These are phyloP conservation scores for Metarhizium anisopliae DNA, from an alignment of 2,329 filamentous ascomycete species.

Conservation along the genomic window DNA sequence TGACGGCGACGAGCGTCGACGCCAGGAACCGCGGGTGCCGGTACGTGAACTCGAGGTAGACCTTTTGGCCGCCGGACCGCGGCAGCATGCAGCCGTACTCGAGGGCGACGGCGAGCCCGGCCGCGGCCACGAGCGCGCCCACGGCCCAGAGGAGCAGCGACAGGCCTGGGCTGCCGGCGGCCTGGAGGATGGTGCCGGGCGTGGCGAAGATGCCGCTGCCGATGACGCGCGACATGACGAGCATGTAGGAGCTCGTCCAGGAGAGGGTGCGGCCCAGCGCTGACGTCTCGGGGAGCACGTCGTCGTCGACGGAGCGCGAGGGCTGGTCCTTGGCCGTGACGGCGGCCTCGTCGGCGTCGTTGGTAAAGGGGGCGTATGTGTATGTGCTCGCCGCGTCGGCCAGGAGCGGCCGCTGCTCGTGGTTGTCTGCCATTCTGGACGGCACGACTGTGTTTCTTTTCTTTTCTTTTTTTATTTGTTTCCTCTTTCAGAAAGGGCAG, in stretches of 20 bases:
- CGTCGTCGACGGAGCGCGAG: constrained; percentile 38
- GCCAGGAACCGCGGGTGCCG: constrained; percentile 53
- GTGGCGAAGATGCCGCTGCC: constrained; percentile 66
- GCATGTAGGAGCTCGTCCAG: constrained; percentile 56
- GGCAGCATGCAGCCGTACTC: constrained; percentile 66
- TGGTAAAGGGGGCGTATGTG: background rate
- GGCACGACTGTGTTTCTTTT: too few species aligned
- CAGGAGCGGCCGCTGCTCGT: constrained; percentile 1
- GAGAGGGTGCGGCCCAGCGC: constrained; percentile 48
- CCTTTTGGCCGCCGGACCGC: constrained; percentile 58
- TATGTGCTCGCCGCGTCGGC: background rate
- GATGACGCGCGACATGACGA: constrained; percentile 60
- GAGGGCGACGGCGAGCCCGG: constrained; percentile 51
- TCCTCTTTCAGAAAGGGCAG: too few species aligned
- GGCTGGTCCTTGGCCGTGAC: background rate
- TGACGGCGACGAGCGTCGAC: constrained; percentile 53
- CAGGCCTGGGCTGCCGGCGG: constrained; percentile 57
- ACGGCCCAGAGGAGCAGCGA: constrained; percentile 54
- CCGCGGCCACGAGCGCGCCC: constrained; percentile 52
- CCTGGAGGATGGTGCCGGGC: constrained; percentile 56
- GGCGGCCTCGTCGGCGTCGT: constrained; percentile 1
- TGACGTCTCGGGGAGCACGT: constrained; percentile 50
- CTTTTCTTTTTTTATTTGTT: too few species aligned
- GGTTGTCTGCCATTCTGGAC: background rate
- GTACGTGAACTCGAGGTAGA: constrained; percentile 64